Evolutionary conservation across 2,329 filamentous ascomycete genomes (phyloP), one percentile per base, ranked within the genome.

Genomic region (Gliomastix tumulicola): DNA sequence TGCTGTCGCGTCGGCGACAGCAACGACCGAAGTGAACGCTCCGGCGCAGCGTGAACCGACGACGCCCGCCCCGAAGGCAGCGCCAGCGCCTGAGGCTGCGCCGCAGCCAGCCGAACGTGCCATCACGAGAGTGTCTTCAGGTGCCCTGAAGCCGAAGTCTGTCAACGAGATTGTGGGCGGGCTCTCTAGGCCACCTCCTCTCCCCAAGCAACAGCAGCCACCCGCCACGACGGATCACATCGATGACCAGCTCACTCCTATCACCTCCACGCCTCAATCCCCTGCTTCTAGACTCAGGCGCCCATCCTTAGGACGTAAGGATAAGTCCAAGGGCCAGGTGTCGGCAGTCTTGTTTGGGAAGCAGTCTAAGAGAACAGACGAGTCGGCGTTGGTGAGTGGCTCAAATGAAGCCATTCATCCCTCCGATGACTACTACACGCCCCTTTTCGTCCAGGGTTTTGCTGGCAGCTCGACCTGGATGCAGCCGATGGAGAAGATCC

Each of bases 331-430:
- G 50, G 78, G 71, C 44, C 82, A 82, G 47, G 67, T 82, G 12
- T 87, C 82, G 2, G 85, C 79, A 0, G 86, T 92, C 4, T 71
- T 90, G 0, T 92, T 94, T 53, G 82, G 84, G 4, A 88, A 85
- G 50, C 76, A 79, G 38, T 63, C 64, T 2, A 66, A 67, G 44
- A 67, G 65, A 32, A 47, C 59, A 16, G 60, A 69, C 12, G 72
- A 77, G 23, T 71, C 70, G 31, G 50, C 60, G 17, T 46, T 71
- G 5, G 54, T 66, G 13, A 61, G 52, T 12, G 21, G 22, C 19
- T 59, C 61, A 32, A 55, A 63, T 33, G 66, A 68, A 37, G 42
- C 63, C 7, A 57, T 53, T 9, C 60, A 70, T 6, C 65, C 71
- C 1, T 66, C 68, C 5, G 76, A 79, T 33, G 77, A 82, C 48